Evolutionary conservation across 192 early-diverging fungal species (phyloP).

Genomic region (Geosiphon pyriformis): DNA sequence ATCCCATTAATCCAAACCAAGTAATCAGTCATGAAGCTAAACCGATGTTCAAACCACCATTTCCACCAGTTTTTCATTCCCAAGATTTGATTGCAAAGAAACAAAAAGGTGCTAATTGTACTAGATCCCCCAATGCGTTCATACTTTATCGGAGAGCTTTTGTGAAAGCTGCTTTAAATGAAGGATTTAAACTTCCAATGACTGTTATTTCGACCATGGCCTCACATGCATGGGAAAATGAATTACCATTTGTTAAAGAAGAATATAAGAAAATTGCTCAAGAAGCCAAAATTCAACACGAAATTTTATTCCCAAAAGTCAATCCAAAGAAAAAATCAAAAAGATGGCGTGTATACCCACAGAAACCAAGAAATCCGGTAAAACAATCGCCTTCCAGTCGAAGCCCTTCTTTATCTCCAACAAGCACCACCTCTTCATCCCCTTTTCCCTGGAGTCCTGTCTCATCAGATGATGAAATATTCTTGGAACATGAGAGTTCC

Average conservation of each 20-base stretch:
- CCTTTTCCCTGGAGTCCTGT: too few species aligned
- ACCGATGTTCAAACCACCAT: not conserved
- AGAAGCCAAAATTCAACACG: not conserved
- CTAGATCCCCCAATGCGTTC: constrained; percentile 6
- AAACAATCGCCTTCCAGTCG: too few species aligned
- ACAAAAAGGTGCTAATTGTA: not conserved
- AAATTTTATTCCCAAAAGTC: not conserved
- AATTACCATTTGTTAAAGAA: not conserved
- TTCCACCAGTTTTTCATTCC: not conserved
- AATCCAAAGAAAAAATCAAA: not conserved
- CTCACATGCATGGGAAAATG: not conserved
- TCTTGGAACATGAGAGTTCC: too few species aligned
- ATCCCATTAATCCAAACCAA: constrained; percentile 10
- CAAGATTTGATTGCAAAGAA: not conserved
- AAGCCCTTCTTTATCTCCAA: too few species aligned
- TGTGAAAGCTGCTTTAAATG: not conserved
- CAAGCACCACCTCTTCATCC: too few species aligned
- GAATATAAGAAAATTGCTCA: constrained; percentile 7
- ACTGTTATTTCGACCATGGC: constrained; percentile 13
- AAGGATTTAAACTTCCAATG: constrained; percentile 5
- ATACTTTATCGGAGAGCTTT: not conserved
- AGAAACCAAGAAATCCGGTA: too few species aligned
- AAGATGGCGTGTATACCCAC: constrained; percentile 7
- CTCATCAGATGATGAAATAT: too few species aligned
- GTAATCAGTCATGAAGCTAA: not conserved